Percentiles rank a stretch among this genome's conserved stretches.
These are phyloP conservation scores for Malus hybrid DNA, from an alignment of 331 rosid genomes.

Conservation along the genomic window DNA sequence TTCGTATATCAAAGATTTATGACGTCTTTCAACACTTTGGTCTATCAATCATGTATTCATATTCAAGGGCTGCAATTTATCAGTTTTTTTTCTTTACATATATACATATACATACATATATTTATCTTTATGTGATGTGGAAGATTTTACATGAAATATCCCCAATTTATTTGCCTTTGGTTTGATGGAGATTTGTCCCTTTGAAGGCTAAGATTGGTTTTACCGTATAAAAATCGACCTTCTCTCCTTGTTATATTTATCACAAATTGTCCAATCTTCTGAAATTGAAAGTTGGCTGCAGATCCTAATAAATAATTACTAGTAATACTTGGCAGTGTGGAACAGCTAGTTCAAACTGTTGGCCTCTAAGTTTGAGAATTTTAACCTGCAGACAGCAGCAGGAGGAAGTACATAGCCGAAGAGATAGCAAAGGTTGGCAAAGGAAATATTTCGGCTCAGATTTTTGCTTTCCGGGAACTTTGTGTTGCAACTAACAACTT, in stretches of 20 bases:
- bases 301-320: background rate
- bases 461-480: slow-evolving; percentile 53
- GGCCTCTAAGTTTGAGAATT: background rate
- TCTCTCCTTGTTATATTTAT: background rate
- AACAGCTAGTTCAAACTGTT: background rate
- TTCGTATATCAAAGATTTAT: background rate
- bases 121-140: background rate
- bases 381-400: slow-evolving; percentile 46
- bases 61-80: background rate
- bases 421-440: slow-evolving; percentile 60
- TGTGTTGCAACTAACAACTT: slow-evolving; percentile 70
- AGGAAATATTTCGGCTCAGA: slow-evolving; percentile 60
- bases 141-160: background rate
- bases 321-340: background rate
- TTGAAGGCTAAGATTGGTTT: background rate
- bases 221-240: background rate
- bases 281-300: background rate
- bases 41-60: background rate
- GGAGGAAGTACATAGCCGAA: slow-evolving; percentile 51
- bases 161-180: background rate
- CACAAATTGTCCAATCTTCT: background rate
- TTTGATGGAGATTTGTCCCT: background rate
- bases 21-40: background rate
- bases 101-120: too few relatives aligned
- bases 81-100: background rate